A percentile compares a stretch with the other conserved stretches of the same genome.
Evolutionary conservation across 495 filamentous ascomycete species (phyloP).

Genomic region (Schizothecium vesticola): DNA sequence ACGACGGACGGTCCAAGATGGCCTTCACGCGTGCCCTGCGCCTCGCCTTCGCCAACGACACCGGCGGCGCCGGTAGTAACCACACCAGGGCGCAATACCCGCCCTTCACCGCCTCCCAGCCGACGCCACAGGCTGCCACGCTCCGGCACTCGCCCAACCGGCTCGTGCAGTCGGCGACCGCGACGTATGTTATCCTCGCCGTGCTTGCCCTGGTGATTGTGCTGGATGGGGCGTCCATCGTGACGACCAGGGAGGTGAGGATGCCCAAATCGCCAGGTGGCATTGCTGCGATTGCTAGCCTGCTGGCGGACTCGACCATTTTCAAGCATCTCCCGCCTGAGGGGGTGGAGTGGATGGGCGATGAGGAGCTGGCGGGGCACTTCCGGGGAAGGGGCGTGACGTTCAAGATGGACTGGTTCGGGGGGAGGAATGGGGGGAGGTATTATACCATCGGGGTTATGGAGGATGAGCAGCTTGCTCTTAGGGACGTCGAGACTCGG

Average conservation of each 20-base stretch:
- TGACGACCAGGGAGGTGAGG: neutral
- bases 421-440: neutral
- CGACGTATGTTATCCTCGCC: neutral
- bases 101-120: neutral
- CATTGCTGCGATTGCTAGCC: neutral
- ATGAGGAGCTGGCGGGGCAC: neutral
- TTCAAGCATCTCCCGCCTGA: constrained; percentile 2
- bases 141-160: neutral
- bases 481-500: too few relatives aligned
- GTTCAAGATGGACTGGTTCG: constrained; percentile 7
- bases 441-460: constrained; percentile 6
- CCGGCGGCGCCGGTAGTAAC: too few relatives aligned
- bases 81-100: neutral
- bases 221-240: neutral
- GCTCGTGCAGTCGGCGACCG: neutral
- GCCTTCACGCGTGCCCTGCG: constrained; percentile 1
- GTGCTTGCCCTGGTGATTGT: neutral
- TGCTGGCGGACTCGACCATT: constrained; percentile 4
- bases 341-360: constrained; percentile 1
- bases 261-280: constrained; percentile 5
- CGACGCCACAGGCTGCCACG: neutral
- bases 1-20: neutral
- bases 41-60: neutral
- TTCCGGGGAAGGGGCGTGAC: neutral
- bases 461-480: constrained; percentile 1